A percentile compares a stretch with the other conserved stretches of the same genome.
Conservation (phyloP, 2,329 filamentous ascomycete genomes). For the Catunica adiposa region DNA sequence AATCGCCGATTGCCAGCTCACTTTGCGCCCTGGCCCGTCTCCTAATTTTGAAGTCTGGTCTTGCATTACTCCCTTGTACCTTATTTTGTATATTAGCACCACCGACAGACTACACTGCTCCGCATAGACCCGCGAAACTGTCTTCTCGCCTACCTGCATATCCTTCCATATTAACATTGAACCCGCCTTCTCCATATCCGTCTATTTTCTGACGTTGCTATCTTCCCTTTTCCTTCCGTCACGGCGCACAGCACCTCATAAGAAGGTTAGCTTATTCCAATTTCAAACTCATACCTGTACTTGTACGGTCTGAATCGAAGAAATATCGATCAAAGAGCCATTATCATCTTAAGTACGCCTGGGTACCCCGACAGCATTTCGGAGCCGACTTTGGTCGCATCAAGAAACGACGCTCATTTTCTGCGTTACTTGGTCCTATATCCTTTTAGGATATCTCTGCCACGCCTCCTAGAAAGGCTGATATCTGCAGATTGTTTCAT, state of each 20-base stretch:
- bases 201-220: background rate
- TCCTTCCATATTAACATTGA: background rate
- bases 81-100: background rate
- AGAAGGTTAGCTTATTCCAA: background rate
- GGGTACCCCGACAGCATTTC: background rate
- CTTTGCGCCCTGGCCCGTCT: background rate
- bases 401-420: background rate
- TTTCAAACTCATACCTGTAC: background rate
- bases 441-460: background rate
- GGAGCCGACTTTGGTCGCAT: background rate
- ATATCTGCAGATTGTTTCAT: background rate
- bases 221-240: background rate
- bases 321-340: background rate
- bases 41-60: background rate
- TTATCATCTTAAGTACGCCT: background rate
- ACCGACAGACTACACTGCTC: background rate
- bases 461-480: too few species aligned
- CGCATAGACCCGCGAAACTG: background rate
- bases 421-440: background rate
- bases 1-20: background rate
- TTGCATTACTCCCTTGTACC: background rate
- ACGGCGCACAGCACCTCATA: background rate
- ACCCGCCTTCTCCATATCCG: background rate
- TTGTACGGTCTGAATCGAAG: background rate
- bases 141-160: constrained; percentile 3